These are phyloP conservation scores for Miscanthus lutarioriparius DNA, from an alignment of 176 grass and related monocot genomes.

Conservation along the genomic window DNA sequence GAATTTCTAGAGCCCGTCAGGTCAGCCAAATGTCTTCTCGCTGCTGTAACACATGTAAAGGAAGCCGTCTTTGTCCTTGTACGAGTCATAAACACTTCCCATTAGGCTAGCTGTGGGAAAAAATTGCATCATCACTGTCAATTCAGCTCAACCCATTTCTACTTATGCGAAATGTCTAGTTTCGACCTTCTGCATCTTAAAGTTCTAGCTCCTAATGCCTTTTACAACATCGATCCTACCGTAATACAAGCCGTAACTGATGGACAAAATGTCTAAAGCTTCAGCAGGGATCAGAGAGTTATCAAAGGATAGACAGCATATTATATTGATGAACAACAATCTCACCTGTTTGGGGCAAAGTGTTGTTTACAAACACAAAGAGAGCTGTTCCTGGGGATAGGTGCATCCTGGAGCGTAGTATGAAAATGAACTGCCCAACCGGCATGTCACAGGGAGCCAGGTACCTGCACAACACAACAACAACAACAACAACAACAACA, in stretches of 20 bases:
- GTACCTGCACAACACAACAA: no score
- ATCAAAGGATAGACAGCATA: no score
- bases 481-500: no score
- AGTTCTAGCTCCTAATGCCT: background rate
- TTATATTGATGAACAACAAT: background rate
- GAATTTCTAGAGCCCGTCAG: no score
- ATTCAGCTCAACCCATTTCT: background rate
- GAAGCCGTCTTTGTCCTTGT: conserved; percentile 84
- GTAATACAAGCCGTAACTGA: background rate
- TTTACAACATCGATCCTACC: background rate
- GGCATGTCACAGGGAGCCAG: no score
- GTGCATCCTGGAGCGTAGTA: no score
- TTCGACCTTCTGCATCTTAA: no score
- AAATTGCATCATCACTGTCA: background rate
- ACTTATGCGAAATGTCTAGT: no score
- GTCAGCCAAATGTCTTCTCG: conserved; percentile 85
- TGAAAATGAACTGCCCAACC: no score
- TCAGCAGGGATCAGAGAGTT: background rate
- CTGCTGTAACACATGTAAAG: conserved; percentile 92
- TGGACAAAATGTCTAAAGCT: background rate
- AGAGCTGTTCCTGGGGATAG: conserved; percentile 42
- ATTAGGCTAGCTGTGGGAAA: conserved; percentile 49
- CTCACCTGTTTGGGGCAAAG: conserved; percentile 79
- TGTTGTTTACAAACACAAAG: conserved; percentile 82
- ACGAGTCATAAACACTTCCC: conserved; percentile 54